Evolutionary conservation across 352 stramenopile genomes (phyloP), one percentile per base, ranked within the genome.

Genomic region (Phytophthora pistaciae): DNA sequence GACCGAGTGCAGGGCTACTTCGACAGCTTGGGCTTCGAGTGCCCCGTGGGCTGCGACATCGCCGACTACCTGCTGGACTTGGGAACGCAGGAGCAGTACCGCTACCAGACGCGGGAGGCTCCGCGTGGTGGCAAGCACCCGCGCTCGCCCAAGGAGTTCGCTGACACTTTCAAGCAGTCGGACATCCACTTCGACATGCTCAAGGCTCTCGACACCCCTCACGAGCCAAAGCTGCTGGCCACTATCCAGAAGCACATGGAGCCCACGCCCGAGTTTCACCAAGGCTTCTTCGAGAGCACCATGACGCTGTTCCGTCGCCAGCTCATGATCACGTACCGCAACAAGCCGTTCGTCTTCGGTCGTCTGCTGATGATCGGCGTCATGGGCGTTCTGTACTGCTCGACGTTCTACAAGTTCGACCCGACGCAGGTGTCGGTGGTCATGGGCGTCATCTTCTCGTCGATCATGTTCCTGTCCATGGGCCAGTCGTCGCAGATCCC

Each of bases 371-470:
- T 83, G 72, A 69, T 81, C 16, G 10, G 74, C 21, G 38, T 86
- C 52, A 83, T 84, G 65, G 80, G 68, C 23, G 48, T 82, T 23
- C 29, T 88, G 14, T 85, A 81, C 69, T 78, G 72, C 42, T 76
- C 74, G 11, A 69, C 70, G 36, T 88, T 88, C 66, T 84, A 70
- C 64, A 50, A 83, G 13, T 65, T 86, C n/a, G 74, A 79, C 23
- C 66, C 74, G n/a, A 77, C 68, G 8, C 70, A 79, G 18, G 52
- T 80, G 8, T 70, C 77, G 46, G 58, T 83, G 4, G 68, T 93
- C 5, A 66, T 96, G 48, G 89, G 92, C 64, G 78, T 96, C 36
- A 66, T 96, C 1, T 97, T 96, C 69, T 82, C 90, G 42, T 82
- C 74, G 44, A 79, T 91, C 46, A 86, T 98, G 68, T 96, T 94